phyloP scores from a whole-genome alignment of 2,329 filamentous ascomycete genomes.

The Didymosphaeria variabile region DNA sequence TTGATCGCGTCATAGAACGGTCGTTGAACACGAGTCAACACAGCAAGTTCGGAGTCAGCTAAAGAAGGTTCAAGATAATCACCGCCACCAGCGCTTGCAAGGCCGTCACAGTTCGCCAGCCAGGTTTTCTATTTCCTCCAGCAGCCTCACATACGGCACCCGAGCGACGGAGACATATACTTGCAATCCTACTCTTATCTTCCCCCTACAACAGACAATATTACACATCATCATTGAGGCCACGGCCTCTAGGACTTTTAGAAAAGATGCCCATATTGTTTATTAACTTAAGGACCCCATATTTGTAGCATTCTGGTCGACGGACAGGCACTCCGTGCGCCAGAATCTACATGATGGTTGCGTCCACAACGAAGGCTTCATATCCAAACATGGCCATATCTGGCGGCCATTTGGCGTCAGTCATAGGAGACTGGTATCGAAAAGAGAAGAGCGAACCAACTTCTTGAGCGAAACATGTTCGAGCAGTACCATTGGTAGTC shows the following conservation, averaged over 20 bases:
- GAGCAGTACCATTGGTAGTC: not conserved
- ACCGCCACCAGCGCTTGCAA: too few relatives aligned
- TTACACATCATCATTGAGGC: not conserved
- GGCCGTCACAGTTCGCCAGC: too few relatives aligned
- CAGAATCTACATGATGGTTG: not conserved
- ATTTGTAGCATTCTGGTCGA: not conserved
- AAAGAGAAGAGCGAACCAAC: not conserved
- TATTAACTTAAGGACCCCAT: not conserved
- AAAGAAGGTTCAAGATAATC: too few relatives aligned
- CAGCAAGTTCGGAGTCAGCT: too few relatives aligned
- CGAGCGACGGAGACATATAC: too few relatives aligned
- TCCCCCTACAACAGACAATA: too few relatives aligned
- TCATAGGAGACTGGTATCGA: not conserved
- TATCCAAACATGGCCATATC: not conserved
- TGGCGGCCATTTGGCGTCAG: not conserved
- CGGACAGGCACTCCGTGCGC: not conserved
- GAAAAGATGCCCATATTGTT: not conserved
- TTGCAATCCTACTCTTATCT: too few relatives aligned
- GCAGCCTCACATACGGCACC: too few relatives aligned
- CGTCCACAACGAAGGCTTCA: not conserved
- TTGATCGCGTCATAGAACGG: too few relatives aligned
- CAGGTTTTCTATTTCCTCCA: too few relatives aligned
- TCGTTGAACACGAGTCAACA: too few relatives aligned
- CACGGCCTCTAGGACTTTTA: not conserved
- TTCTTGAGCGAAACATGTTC: not conserved